Percentiles rank a stretch among this genome's conserved stretches.
Conservation (phyloP, 140 eudicot species). For the Stevia rebaudiana region DNA sequence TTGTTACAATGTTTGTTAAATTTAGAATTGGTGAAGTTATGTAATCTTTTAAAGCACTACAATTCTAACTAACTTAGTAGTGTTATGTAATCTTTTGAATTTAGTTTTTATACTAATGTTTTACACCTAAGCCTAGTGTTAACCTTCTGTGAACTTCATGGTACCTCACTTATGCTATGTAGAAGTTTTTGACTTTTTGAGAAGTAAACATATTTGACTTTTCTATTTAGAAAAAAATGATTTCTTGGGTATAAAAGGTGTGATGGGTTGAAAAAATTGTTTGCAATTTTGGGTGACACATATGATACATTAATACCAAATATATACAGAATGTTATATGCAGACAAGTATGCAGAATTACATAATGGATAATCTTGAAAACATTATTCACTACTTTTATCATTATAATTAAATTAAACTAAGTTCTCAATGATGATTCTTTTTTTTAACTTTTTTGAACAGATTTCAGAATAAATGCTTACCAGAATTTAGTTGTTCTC, state of each 20-base stretch:
- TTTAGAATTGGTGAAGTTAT: background rate
- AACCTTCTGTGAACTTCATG: no score
- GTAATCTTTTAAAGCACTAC: no score
- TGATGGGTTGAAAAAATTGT: background rate
- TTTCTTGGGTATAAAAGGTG: background rate
- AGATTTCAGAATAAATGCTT: no score
- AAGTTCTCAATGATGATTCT: background rate
- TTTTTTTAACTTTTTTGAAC: no score
- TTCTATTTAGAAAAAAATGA: no score
- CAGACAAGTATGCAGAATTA: conserved; percentile 13
- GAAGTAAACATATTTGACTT: no score
- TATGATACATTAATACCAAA: background rate
- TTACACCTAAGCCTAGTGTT: no score
- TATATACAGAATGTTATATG: conserved; percentile 21
- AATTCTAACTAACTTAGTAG: no score
- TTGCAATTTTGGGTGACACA: background rate
- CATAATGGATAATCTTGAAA: background rate
- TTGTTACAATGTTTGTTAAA: background rate
- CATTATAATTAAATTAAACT: background rate
- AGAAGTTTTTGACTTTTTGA: no score
- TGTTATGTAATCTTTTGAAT: no score
- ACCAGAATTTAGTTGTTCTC: conserved; percentile 27
- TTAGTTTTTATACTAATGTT: no score
- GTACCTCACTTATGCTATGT: no score
- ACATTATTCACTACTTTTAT: background rate